Evolutionary conservation across 1,284 basidiomycete genomes (phyloP).

Genomic region (Anthracocystis setariae): DNA sequence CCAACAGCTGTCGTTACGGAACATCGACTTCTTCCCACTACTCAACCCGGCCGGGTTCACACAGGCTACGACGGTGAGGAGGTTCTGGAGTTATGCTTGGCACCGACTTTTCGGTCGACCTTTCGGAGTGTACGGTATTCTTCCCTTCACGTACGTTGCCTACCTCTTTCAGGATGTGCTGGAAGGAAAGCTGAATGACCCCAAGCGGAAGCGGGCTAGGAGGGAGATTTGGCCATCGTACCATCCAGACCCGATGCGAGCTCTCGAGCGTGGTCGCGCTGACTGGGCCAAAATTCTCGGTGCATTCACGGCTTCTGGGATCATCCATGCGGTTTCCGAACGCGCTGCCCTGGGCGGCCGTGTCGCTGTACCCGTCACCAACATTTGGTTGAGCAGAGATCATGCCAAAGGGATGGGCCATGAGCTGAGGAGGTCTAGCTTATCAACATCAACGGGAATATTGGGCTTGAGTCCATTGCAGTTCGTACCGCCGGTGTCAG

Average conservation of each 20-base stretch:
- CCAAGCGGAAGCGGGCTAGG: conserved; percentile 30
- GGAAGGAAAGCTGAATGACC: conserved; percentile 36
- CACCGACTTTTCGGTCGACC: conserved; percentile 49
- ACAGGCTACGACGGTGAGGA: conserved; percentile 33
- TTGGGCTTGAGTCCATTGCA: conserved; percentile 26
- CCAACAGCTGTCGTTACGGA: conserved; percentile 42
- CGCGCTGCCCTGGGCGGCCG: conserved; percentile 46
- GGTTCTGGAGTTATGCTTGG: conserved; percentile 52
- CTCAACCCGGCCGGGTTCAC: conserved; percentile 48
- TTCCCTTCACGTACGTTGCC: conserved; percentile 43
- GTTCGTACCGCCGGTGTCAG: conserved; percentile 47
- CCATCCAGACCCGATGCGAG: conserved; percentile 47
- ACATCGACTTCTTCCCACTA: conserved; percentile 54
- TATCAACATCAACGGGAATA: neutral
- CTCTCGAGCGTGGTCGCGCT: conserved; percentile 37
- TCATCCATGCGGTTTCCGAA: conserved; percentile 50
- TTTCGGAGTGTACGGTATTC: conserved; percentile 48
- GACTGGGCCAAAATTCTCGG: conserved; percentile 58
- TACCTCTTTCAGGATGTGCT: conserved; percentile 29
- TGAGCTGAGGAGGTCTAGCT: conserved; percentile 21
- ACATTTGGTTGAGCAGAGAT: conserved; percentile 37
- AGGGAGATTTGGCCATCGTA: conserved; percentile 38
- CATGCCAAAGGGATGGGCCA: conserved; percentile 43
- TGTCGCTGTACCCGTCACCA: conserved; percentile 42
- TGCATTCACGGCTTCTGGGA: conserved; percentile 46